phyloP scores from a whole-genome alignment of 148 eudicot genomes.

The Rhododendron griersonianum region DNA sequence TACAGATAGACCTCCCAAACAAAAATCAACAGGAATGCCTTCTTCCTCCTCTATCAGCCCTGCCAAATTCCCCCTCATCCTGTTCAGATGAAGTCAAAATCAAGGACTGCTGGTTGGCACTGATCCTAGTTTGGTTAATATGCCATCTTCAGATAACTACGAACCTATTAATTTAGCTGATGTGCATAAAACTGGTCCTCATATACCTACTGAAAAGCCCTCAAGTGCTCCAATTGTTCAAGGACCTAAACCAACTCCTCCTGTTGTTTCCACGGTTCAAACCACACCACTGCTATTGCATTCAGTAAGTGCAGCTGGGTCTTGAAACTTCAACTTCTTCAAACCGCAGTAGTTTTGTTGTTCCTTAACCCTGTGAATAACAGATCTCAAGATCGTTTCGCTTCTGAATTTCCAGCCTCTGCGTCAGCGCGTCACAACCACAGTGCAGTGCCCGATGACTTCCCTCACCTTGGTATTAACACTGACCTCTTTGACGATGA shows the following conservation, averaged over 20 bases:
- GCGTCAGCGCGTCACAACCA: too few species aligned
- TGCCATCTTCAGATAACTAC: conserved; percentile 28
- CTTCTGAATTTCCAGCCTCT: too few species aligned
- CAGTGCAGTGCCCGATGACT: too few species aligned
- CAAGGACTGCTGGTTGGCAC: conserved; percentile 20
- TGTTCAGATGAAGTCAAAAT: conserved; percentile 5
- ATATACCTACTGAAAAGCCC: conserved; percentile 43
- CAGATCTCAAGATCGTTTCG: too few species aligned
- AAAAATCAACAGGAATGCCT: too few species aligned
- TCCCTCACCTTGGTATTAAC: too few species aligned
- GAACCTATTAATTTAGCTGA: conserved; percentile 28
- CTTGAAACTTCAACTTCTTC: conserved; percentile 48
- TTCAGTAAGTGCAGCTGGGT: conserved; percentile 67
- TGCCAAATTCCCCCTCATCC: too few species aligned
- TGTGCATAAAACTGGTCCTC: conserved; percentile 25
- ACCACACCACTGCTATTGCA: conserved; percentile 43
- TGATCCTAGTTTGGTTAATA: conserved; percentile 28
- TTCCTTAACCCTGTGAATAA: conserved; percentile 11
- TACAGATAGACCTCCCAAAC: too few species aligned
- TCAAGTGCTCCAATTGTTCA: conserved; percentile 72
- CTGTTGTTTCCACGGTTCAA: conserved; percentile 44
- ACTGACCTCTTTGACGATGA: too few species aligned
- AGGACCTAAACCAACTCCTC: conserved; percentile 37
- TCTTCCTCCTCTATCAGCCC: conserved; percentile 10
- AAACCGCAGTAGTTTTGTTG: conserved; percentile 20